Evolutionary conservation across 2,329 filamentous ascomycete genomes (phyloP).

Genomic region (Cytospora leucostoma): DNA sequence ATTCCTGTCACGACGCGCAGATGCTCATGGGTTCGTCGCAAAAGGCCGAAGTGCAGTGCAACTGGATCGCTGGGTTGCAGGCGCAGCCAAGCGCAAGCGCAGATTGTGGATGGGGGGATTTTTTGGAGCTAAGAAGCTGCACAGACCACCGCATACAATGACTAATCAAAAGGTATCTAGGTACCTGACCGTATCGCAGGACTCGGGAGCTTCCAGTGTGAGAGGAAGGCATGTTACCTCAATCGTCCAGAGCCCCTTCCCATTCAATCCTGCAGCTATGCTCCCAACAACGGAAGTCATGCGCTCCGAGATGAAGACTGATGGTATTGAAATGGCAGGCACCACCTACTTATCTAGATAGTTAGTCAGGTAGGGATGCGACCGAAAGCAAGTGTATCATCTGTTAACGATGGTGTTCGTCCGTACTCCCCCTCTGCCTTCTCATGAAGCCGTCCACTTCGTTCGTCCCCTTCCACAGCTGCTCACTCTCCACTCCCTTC

Average conservation of each 20-base stretch:
- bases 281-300: neutral
- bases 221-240: neutral
- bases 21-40: slow-evolving; percentile 1
- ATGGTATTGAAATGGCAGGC: neutral
- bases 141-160: neutral
- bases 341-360: neutral
- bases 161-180: neutral
- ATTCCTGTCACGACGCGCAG: slow-evolving; percentile 2
- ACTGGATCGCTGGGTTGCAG: slow-evolving; percentile 1
- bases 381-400: no score
- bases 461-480: no score
- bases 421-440: no score
- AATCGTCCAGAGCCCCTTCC: neutral
- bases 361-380: no score
- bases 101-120: neutral
- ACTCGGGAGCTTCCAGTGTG: no score
- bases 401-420: no score
- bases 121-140: slow-evolving; percentile 13
- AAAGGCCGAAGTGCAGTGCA: neutral
- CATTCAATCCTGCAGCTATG: neutral
- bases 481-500: no score
- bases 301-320: neutral
- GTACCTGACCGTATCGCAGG: no score
- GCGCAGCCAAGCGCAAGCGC: neutral
- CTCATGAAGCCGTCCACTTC: no score